Percentiles rank a stretch among this genome's conserved stretches.
These are phyloP conservation scores for Tuber umbilicatum DNA, from an alignment of 495 filamentous ascomycete genomes.

Conservation along the genomic window DNA sequence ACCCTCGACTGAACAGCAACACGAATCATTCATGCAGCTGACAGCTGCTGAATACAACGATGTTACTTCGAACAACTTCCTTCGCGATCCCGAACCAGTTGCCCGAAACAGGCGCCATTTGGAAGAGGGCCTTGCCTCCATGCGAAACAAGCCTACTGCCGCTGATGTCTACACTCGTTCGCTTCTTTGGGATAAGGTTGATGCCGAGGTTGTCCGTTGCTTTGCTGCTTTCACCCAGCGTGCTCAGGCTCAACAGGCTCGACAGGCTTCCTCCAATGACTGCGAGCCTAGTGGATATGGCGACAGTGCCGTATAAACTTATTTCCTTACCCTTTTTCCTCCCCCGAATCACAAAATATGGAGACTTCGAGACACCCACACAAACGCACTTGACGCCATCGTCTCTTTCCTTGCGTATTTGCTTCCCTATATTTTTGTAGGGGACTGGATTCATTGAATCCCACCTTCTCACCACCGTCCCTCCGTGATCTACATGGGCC, in stretches of 20 bases:
- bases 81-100: conserved; percentile 48
- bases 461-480: conserved; percentile 6
- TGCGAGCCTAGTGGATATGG: conserved; percentile 39
- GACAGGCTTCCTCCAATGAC: conserved; percentile 36
- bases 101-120: conserved; percentile 61
- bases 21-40: conserved; percentile 80
- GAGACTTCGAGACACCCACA: conserved; percentile 26
- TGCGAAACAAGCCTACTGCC: conserved; percentile 64
- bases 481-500: conserved; percentile 18
- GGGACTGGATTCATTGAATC: neutral
- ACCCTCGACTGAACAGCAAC: conserved; percentile 77
- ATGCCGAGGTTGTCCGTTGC: conserved; percentile 81
- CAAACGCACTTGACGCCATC: conserved; percentile 30
- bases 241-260: conserved; percentile 36
- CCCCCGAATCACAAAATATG: conserved; percentile 13
- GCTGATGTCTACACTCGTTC: conserved; percentile 88
- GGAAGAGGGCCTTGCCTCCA: conserved; percentile 72
- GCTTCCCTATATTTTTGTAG: conserved; percentile 16
- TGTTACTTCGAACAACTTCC: conserved; percentile 65
- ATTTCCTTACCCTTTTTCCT: conserved; percentile 15
- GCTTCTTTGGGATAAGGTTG: conserved; percentile 89
- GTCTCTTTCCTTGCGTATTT: conserved; percentile 33
- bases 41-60: conserved; percentile 84
- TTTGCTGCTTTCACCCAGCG: conserved; percentile 74
- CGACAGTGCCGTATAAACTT: conserved; percentile 33